Base-by-base conservation (phyloP, 2,329 filamentous ascomycete species). In the Fusarium sp. region DNA sequence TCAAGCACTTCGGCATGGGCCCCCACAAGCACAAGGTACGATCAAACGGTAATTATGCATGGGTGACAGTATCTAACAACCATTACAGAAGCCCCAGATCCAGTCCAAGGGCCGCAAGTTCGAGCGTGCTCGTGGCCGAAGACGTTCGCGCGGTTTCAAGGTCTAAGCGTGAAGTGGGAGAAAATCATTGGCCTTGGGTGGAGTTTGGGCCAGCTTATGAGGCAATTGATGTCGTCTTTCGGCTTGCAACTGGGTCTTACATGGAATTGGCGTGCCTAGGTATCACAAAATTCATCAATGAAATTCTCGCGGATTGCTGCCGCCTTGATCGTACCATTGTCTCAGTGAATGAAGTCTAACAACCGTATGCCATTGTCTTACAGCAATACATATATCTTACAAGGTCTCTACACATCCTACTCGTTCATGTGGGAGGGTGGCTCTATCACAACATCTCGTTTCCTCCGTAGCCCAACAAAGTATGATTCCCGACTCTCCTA, bases 31-130 rank as follows among this genome's bases (percentile, higher is more conserved):
- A 97, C 93, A 99, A 98, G 94, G 94, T 95, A 86, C 79, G 89
- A 84, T 33, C 56, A 22, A 15, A 11, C 5, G 4, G 4, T 30
- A 6, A 2, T 27, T 4, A 4, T 2, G 6, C 11, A 3, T 2
- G 4, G 9, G 14, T 6, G 22, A 50, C 57, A 50, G 2, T 35
- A 0, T 74, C 84, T 87, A 76, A 87, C 76, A 57, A 64, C 50
- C 69, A 73, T 45, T 81, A 71, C 79, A 97, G 96, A 98, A 98
- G 92, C 96, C 96, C 80, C 94, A 97, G 82, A 91, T 99, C 83
- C 91, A 95, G 88, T 97, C 95, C 90, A 99, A 99, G 94, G 97
- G 97, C 84, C 94, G 97, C 89, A 99, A 99, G 91, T 99, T 99
- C 90, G 97, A 99, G 93, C 91, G 92, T 84, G 97, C 95, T 84